Evolutionary conservation across 805 yeast genomes (phyloP), one percentile per base, ranked within the genome.

Genomic region (Metschnikowia corniflorae): DNA sequence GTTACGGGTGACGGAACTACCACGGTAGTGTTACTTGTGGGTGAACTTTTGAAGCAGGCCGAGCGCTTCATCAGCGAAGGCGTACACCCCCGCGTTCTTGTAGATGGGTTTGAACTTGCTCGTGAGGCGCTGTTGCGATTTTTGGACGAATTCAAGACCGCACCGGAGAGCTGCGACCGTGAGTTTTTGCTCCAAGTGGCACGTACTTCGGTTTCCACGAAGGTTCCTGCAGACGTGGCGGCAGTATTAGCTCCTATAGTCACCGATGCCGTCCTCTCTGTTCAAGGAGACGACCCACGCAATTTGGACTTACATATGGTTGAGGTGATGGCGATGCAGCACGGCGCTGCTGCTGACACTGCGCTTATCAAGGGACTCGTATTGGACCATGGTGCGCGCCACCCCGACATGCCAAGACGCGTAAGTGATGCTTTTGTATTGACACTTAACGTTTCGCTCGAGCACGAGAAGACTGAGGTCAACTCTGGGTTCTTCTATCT

Each of bases 1-100:
- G 87, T 93, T 57, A 86, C 97, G n/a, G 98, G 98, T 33, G 98
- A 93, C 63, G 98, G 98, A 47, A 93, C 98, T 37, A 91, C 97
- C 5, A 84, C 96, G 2, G 98, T 93, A 37, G 91, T 89, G 29
- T 71, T 94, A 45, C 73, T 89, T 37, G 98, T 93, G 28, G 98
- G 98, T 38, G 97, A 91, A 61, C 70, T 93, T 43, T 73, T 93
- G 58, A 86, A 86, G 59, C 97, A 93, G 63, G 96, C 97, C 18
- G 93, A 91, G 59, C 75, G 97, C 50, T 89, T 77, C 58, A 79
- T 86, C 40, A 74, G 80, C 48, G 98, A 93, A 65, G 98, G 98
- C 36, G 83, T 93, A 33, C 98, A 93, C 65, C 97, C 98, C 26
- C 75, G 97, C 51, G 82, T 91, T 35, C 72, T 93, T 42, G 87